Evolutionary conservation across 257 asterid species (phyloP), one percentile per base, ranked within the genome.

Genomic region (Scutellaria baicalensis): DNA sequence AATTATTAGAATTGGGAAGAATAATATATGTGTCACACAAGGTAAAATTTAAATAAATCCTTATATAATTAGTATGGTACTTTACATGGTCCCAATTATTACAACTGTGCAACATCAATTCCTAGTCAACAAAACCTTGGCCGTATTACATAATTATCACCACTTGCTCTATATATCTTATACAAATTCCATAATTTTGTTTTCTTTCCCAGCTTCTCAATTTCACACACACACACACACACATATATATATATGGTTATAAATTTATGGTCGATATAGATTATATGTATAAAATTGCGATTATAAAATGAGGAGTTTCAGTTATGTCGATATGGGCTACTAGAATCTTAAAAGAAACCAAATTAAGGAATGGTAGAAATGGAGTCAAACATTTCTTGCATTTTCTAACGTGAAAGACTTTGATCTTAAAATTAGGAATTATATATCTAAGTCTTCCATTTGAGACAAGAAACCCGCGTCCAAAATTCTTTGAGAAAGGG

Each of bases 101-200:
- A 59, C 70, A 42, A 58, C 47, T 58, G 60, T 58, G 60, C 54
- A 69, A 13, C 27, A 63, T 70, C 60, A 45, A 43, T 49, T 14
- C 16, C n/a, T 55, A 54, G 91, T 88, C 91, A 82, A 85, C 88
- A 88, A 88, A 85, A 78, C 67, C 88, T 83, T 77, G 79, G 59
- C 71, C 38, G 36, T 39, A 59, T 72, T 57, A 35, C 45, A 76
- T 39, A 65, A 35, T 65, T 66, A 50, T 47, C 71, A 62, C 79
- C 18, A 73, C 59, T 73, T 59, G 61, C 68, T 75, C 44, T 12
- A 69, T 39, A 8, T 35, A 70, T 38, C 10, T 14, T 0, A 50
- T 17, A 13, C 31, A 50, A 8, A 76, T 68, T 68, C 74, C 70
- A 42, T 16, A 2, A 21, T 50, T 59, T 74, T 50, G 20, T 73